Base-by-base conservation (phyloP, 2,329 filamentous ascomycete genomes). In the Podosphaera aphanis region DNA sequence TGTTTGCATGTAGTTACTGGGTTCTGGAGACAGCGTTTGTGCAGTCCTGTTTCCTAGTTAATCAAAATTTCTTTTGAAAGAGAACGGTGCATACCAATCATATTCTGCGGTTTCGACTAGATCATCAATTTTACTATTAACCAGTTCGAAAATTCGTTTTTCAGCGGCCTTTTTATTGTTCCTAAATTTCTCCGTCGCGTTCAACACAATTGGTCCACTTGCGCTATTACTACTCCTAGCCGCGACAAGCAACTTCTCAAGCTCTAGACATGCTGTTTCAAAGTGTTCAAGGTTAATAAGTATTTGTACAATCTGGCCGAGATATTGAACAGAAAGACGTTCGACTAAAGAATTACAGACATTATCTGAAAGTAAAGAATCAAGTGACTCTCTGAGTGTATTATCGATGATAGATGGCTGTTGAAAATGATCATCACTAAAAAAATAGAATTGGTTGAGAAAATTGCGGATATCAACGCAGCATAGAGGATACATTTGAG, bases 381-480 rank as follows among this genome's bases (percentile, higher is more conserved):
- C 92, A n/a, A 98, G 66, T 4, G 84, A 83, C 79, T 86, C 80
- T 59, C 80, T 79, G 5, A 98, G 68, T 0, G 85, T 93, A 51
- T 92, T 81, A 53, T 98, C 90, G 53, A 98, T 93, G 45, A 92
- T 73, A 50, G 74, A 79, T 1, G 84, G 81, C 52, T 93, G 83
- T 51, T 90, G 80, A 58, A 95, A 95, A 59, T 95, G 85, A 57
- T 95, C 86, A 56, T 93, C 86, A 7, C 83, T 85, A 63, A 95
- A 98, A 61, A 92, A 86, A 61, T 95, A 95, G 57, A 98, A 95
- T 58, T 95, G 86, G 60, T 94, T 94, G 49, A 95, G 67, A 61
- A 98, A 95, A 61, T 94, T 94, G 36, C 88, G 76, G 55, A 98
- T 94, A 57, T 95, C 85, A 59, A 95, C 95, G 65, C 90, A 98